These are phyloP conservation scores for Saturnispora sekii DNA, from an alignment of 805 yeast genomes.

Conservation along the genomic window DNA sequence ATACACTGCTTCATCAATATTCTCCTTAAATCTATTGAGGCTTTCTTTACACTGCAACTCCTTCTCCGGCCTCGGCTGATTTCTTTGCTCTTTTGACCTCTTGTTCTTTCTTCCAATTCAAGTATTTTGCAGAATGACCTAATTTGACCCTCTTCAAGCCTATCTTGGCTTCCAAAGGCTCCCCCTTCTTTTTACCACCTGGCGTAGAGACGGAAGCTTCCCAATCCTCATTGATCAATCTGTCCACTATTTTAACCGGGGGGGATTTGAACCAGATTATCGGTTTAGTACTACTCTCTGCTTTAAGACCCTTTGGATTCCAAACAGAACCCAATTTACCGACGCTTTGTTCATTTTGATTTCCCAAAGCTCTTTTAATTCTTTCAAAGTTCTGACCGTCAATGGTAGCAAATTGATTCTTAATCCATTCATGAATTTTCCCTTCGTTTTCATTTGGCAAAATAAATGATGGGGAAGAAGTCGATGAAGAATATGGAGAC, in stretches of 20 bases:
- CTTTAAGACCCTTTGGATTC: not conserved
- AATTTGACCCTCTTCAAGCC: slow-evolving; percentile 31
- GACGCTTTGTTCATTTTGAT: slow-evolving; percentile 12
- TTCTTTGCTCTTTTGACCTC: slow-evolving; percentile 3
- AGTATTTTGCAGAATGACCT: slow-evolving; percentile 67
- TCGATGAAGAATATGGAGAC: slow-evolving; percentile 25
- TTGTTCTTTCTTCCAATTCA: slow-evolving; percentile 43
- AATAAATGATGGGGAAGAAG: slow-evolving; percentile 27
- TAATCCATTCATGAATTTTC: slow-evolving; percentile 27
- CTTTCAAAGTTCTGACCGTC: slow-evolving; percentile 27
- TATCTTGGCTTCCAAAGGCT: slow-evolving; percentile 2
- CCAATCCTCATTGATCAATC: slow-evolving; percentile 25
- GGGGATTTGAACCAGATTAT: slow-evolving; percentile 64
- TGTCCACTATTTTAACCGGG: slow-evolving; percentile 37
- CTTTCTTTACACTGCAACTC: too few relatives aligned
- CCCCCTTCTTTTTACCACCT: slow-evolving; percentile 8
- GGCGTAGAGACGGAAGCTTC: slow-evolving; percentile 9
- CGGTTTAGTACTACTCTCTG: slow-evolving; percentile 20
- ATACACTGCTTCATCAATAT: too few relatives aligned
- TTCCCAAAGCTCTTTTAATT: slow-evolving; percentile 12
- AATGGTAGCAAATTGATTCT: slow-evolving; percentile 23
- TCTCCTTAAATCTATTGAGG: not conserved
- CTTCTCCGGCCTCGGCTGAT: not conserved
- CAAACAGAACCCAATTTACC: slow-evolving; percentile 2
- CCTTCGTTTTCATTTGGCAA: slow-evolving; percentile 29